Percentiles rank a stretch among this genome's conserved stretches.
Evolutionary conservation across 192 early-diverging fungal species (phyloP).

Genomic region (Pilaira anomala): DNA sequence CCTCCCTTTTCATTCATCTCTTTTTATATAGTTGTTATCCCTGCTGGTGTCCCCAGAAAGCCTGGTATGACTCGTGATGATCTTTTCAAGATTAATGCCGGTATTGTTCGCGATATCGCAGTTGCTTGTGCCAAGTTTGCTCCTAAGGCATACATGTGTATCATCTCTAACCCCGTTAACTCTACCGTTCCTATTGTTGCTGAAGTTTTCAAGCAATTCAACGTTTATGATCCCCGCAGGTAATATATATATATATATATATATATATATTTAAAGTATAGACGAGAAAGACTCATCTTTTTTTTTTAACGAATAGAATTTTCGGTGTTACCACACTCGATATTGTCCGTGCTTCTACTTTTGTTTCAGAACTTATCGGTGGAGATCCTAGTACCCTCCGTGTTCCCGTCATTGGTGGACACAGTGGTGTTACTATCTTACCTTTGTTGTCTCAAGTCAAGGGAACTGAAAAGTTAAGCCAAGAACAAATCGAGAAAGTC

Average conservation of each 20-base stretch:
- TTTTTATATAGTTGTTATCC: conserved; percentile 75
- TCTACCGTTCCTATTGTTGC: conserved; percentile 94
- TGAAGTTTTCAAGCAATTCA: conserved; percentile 81
- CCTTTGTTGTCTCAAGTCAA: conserved; percentile 84
- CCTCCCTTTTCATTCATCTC: neutral
- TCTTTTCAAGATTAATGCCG: conserved; percentile 97
- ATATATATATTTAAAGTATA: no score
- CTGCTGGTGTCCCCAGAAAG: conserved; percentile 97
- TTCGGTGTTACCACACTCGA: conserved; percentile 99
- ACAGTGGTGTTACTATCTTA: conserved; percentile 96
- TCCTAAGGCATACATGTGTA: conserved; percentile 48
- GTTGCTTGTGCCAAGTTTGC: conserved; percentile 64
- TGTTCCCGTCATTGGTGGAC: conserved; percentile 92
- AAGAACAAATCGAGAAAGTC: conserved; percentile 86
- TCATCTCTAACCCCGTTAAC: conserved; percentile 98
- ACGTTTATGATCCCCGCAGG: conserved; percentile 71
- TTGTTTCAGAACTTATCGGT: conserved; percentile 80
- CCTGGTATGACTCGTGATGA: conserved; percentile 99
- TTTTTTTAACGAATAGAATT: conserved; percentile 46
- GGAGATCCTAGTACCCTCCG: conserved; percentile 63
- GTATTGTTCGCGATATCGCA: conserved; percentile 81
- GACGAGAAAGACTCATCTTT: neutral
- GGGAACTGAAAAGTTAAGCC: conserved; percentile 55
- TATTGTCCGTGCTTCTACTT: conserved; percentile 94
- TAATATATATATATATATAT: conserved; percentile 1